Conservation (phyloP, 148 eudicot genomes). For the Vaccinium darrowii region DNA sequence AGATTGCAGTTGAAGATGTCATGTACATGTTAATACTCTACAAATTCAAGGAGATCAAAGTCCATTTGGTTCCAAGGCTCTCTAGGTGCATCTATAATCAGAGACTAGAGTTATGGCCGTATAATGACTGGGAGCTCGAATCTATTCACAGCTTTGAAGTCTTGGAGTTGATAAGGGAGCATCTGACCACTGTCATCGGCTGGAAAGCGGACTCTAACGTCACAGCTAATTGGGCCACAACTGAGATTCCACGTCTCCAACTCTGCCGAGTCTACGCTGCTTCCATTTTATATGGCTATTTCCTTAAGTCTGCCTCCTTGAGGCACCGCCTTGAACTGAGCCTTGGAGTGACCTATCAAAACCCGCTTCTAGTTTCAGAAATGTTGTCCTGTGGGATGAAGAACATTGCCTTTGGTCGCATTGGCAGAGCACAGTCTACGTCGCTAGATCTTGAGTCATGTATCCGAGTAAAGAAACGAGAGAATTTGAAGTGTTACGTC, state of each 20-base stretch:
- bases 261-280: constrained; percentile 52
- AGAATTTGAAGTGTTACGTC: constrained; percentile 51
- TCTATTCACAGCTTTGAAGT: constrained; percentile 65
- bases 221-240: constrained; percentile 58
- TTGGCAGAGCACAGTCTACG: constrained; percentile 25
- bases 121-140: constrained; percentile 74
- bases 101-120: constrained; percentile 74
- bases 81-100: constrained; percentile 64
- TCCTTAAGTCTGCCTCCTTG: constrained; percentile 68
- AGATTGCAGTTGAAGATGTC: constrained; percentile 60
- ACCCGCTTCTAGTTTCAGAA: constrained; percentile 31
- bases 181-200: constrained; percentile 51
- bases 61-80: constrained; percentile 67
- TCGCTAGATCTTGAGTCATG: constrained; percentile 34
- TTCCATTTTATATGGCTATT: constrained; percentile 75
- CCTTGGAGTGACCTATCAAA: constrained; percentile 21
- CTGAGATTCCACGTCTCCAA: constrained; percentile 32
- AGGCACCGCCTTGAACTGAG: constrained; percentile 58
- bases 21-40: constrained; percentile 61
- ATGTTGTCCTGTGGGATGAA: constrained; percentile 24
- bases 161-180: constrained; percentile 62
- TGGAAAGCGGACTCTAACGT: constrained; percentile 61
- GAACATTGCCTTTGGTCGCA: constrained; percentile 30
- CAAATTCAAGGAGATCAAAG: constrained; percentile 63
- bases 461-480: constrained; percentile 28